A percentile compares a stretch with the other conserved stretches of the same genome.
Conservation (phyloP, 2,329 filamentous ascomycete genomes). For the Ilyonectria sp. region DNA sequence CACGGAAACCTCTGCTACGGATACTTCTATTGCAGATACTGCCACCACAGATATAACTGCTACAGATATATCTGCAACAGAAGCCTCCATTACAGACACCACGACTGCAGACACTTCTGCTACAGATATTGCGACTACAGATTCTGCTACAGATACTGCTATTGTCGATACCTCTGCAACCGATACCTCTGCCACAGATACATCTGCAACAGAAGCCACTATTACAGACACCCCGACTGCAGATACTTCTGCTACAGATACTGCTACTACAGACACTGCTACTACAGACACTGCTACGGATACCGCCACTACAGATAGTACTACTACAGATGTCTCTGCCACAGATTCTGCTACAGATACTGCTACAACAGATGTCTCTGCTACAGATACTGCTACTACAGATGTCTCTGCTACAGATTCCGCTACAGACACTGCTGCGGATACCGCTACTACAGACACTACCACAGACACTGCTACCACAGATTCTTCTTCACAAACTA, state of each 20-base stretch:
- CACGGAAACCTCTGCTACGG: neutral
- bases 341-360: neutral
- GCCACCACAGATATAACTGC: neutral
- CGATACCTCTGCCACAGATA: no score
- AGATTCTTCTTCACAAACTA: neutral
- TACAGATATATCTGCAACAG: neutral
- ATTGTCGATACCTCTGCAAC: no score
- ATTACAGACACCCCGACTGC: neutral
- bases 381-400: no score
- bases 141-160: no score
- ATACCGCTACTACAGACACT: neutral
- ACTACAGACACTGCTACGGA: neutral
- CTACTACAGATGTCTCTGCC: no score
- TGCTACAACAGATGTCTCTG: neutral
- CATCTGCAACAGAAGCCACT: neutral
- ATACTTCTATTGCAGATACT: no score
- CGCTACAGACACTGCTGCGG: no score
- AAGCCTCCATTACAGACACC: no score
- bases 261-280: neutral
- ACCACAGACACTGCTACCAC: neutral
- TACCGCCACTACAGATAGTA: no score
- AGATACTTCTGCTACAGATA: neutral
- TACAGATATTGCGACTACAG: neutral
- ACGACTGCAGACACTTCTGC: neutral
- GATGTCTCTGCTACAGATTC: neutral